Evolutionary conservation across 805 yeast species (phyloP).

Genomic region (Middelhovenomyces tepae): DNA sequence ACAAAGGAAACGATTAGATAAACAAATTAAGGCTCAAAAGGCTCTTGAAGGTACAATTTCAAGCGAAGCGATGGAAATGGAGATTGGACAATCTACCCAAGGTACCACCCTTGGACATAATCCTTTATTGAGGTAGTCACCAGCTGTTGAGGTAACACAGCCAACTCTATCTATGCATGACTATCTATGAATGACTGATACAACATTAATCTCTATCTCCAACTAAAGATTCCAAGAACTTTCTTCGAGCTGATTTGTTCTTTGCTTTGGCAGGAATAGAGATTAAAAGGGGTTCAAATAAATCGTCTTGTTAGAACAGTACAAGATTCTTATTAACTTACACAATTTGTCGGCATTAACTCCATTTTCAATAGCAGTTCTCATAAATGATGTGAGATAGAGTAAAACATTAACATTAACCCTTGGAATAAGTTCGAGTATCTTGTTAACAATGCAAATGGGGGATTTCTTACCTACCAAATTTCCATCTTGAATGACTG

Average conservation of each 20-base stretch:
- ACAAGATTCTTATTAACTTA: not conserved
- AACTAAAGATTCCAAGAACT: too few species aligned
- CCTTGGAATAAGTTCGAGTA: conserved; percentile 34
- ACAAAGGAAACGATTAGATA: conserved; percentile 30
- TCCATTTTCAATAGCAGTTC: conserved; percentile 25
- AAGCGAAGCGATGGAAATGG: conserved; percentile 47
- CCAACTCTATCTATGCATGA: too few species aligned
- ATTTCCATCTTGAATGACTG: conserved; percentile 22
- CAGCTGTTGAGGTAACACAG: too few species aligned
- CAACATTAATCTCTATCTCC: too few species aligned
- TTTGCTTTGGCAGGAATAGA: too few species aligned
- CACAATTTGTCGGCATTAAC: conserved; percentile 13
- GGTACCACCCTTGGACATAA: conserved; percentile 92
- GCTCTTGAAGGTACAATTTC: conserved; percentile 29
- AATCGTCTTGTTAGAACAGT: too few species aligned
- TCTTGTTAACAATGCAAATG: conserved; percentile 1
- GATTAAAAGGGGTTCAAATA: too few species aligned
- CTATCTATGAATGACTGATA: too few species aligned
- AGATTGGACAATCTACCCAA: conserved; percentile 42
- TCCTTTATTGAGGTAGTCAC: too few species aligned
- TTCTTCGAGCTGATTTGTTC: too few species aligned
- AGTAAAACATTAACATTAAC: conserved; percentile 35
- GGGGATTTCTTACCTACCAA: conserved; percentile 14
- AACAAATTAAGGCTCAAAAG: conserved; percentile 37
- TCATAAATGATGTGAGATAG: conserved; percentile 32